These are phyloP conservation scores for Erodium maritimum DNA, from an alignment of 345 rosid genomes.

Conservation along the genomic window DNA sequence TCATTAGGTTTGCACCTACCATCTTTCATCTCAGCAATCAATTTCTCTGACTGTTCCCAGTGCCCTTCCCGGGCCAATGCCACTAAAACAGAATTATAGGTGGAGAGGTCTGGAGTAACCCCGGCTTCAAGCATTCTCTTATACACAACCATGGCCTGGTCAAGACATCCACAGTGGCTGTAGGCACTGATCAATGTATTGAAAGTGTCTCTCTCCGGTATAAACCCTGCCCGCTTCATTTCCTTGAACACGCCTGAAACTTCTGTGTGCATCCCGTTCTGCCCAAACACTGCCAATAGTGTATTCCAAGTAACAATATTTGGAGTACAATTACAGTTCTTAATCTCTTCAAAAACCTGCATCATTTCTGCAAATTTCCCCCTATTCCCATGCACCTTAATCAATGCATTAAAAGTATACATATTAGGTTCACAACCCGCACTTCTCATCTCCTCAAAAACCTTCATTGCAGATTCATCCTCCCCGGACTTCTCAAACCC, in stretches of 20 bases:
- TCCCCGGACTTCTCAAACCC: conserved; percentile 85
- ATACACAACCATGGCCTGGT: conserved; percentile 76
- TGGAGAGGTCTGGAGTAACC: conserved; percentile 73
- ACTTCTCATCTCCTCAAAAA: conserved; percentile 74
- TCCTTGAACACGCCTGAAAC: conserved; percentile 87
- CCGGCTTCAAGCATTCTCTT: conserved; percentile 86
- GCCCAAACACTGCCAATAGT: conserved; percentile 81
- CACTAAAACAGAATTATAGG: conserved; percentile 83
- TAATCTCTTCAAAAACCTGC: conserved; percentile 83
- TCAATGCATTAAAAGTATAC: conserved; percentile 85
- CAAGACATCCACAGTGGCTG: conserved; percentile 79
- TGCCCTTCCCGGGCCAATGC: conserved; percentile 94
- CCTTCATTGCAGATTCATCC: conserved; percentile 61
- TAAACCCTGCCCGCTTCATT: conserved; percentile 95
- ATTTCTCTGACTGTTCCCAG: conserved; percentile 88
- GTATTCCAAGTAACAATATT: conserved; percentile 97
- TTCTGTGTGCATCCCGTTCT: conserved; percentile 79
- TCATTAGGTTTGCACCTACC: conserved; percentile 80
- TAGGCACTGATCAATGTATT: conserved; percentile 83
- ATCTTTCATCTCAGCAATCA: conserved; percentile 69
- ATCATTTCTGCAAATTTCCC: conserved; percentile 86
- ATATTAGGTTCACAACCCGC: conserved; percentile 74
- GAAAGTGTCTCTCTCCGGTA: conserved; percentile 88
- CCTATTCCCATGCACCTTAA: conserved; percentile 86
- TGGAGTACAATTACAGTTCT: conserved; percentile 42